Conservation (phyloP, 23 red algal species). For the Gracilaria domingensis region DNA sequence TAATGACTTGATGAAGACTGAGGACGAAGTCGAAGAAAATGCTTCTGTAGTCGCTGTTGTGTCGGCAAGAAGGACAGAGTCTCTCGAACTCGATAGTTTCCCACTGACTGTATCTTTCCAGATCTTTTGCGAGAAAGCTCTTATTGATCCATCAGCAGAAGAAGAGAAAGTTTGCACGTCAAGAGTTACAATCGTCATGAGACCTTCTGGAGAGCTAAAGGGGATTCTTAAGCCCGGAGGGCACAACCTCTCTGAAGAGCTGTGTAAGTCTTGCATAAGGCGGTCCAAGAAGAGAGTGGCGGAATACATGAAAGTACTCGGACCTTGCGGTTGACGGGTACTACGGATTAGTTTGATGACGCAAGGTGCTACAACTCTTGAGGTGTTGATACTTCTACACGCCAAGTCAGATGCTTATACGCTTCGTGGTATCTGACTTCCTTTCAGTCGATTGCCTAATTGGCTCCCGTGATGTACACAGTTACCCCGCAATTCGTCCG, state of each 20-base stretch:
- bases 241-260: constrained; percentile 14
- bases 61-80: constrained; percentile 34
- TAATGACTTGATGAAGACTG: neutral
- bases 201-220: constrained; percentile 40
- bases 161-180: constrained; percentile 57
- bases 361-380: neutral
- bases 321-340: neutral
- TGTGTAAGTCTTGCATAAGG: constrained; percentile 32
- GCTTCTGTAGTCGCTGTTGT: constrained; percentile 29
- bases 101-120: constrained; percentile 56
- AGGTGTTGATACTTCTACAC: neutral
- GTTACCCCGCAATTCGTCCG: constrained; percentile 53
- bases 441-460: constrained; percentile 26
- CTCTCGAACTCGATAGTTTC: constrained; percentile 48
- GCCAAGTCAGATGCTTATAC: neutral
- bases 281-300: constrained; percentile 12
- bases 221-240: constrained; percentile 68
- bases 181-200: constrained; percentile 55
- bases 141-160: constrained; percentile 56
- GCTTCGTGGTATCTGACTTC: constrained; percentile 30
- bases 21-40: neutral
- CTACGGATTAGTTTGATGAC: neutral
- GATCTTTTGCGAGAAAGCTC: constrained; percentile 54
- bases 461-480: constrained; percentile 78
- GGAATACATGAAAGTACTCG: constrained; percentile 38